Evolutionary conservation across 768 basidiomycete species (phyloP), one percentile per base, ranked within the genome.

Genomic region (Tricholoma furcatifolium): DNA sequence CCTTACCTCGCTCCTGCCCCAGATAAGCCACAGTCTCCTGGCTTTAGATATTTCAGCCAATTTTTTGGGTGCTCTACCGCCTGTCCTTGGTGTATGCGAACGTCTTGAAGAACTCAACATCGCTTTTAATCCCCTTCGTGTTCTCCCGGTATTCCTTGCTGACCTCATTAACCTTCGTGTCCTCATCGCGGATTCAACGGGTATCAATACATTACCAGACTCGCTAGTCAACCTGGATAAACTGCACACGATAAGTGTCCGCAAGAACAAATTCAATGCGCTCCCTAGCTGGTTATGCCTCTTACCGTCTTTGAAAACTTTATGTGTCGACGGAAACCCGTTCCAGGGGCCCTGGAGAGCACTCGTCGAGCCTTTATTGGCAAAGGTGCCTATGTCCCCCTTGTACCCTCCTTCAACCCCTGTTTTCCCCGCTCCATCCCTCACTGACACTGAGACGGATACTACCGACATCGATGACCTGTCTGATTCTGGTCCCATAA

Each of bases 281-380:
- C 80, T 98, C 15, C 95, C 97, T n/a, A 84, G 88, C 56, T 99
- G 97, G 96, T 78, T 99, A 42, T 93, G 92, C 67, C 81, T 92
- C 24, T 77, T 99, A n/a, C 81, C 85, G 17, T 78, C 79, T 27
- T 75, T 99, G 43, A 92, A 96, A 67, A 88, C 86, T 1, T 73
- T 99, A 3, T 88, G 87, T 59, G 83, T 99, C n/a, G 96, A 98
- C 57, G 88, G 86, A 15, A 99, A 99, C 67, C 93, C 95, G 7
- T 98, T 99, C 70, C 90, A 91, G 61, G 91, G 90, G 7, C 91
- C 92, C 1, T 97, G 94, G 92, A 85, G 87, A 64, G 85, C 90
- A 30, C 76, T 99, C 48, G 85, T 97, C 21, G 89, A 88, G 52
- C 93, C 94, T 0, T 75, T 98, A 43, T 74, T 94, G 8, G 77